Evolutionary conservation across 257 asterid genomes (phyloP).

Genomic region (Forsythia suspensa): DNA sequence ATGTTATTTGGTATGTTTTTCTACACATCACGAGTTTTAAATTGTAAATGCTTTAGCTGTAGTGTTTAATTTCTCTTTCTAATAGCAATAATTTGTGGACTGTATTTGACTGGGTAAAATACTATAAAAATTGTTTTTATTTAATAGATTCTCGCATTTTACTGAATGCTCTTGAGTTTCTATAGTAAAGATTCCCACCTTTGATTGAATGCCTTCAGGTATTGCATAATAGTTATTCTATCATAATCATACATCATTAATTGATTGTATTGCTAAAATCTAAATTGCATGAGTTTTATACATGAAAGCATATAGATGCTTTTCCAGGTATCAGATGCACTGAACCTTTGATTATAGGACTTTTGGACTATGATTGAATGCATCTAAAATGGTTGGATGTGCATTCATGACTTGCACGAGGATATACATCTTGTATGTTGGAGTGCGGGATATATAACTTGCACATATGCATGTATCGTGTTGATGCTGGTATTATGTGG

Average conservation of each 20-base stretch:
- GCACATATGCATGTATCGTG: neutral
- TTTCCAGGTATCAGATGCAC: neutral
- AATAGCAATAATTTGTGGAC: no score
- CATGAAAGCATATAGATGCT: neutral
- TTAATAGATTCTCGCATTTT: neutral
- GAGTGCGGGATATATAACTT: neutral
- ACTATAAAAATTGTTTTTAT: neutral
- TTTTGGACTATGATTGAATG: neutral
- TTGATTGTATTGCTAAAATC: neutral
- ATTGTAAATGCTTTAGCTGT: slow-evolving; percentile 5
- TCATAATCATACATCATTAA: neutral
- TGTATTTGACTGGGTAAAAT: neutral
- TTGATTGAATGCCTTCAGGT: neutral
- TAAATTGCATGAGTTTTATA: neutral
- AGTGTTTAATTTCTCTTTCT: neutral
- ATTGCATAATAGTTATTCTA: neutral
- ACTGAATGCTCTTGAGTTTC: neutral
- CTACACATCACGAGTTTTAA: neutral
- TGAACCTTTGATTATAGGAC: neutral
- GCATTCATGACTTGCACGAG: neutral
- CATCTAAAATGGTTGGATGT: neutral
- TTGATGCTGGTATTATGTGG: neutral
- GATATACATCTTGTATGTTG: neutral
- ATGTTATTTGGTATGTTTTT: slow-evolving; percentile 81
- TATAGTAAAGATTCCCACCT: neutral